phyloP scores from a whole-genome alignment of 2,329 filamentous ascomycete species.

The Apiospora malaysiana region DNA sequence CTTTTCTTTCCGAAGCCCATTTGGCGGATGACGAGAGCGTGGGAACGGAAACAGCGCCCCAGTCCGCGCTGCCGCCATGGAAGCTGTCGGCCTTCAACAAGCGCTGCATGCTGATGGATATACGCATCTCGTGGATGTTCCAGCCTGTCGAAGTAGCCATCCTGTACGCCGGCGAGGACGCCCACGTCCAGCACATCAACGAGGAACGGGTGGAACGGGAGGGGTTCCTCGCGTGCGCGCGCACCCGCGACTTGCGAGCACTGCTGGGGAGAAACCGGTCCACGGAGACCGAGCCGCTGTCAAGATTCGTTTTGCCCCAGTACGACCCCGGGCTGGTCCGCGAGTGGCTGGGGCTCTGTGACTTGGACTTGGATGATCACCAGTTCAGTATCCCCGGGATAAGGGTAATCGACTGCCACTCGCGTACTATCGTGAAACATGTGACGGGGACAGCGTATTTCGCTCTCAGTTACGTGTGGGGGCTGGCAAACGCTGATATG shows the following conservation, averaged over 20 bases:
- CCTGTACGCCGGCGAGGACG: neutral
- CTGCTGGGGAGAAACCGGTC: neutral
- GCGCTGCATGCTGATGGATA: constrained; percentile 3
- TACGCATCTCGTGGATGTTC: neutral
- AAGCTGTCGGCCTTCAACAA: neutral
- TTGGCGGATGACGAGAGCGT: too few species aligned
- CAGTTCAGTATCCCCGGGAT: neutral
- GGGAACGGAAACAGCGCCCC: neutral
- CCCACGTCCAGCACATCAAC: constrained; percentile 12
- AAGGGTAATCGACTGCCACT: constrained; percentile 23
- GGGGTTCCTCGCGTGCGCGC: neutral
- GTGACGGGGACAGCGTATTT: constrained; percentile 13
- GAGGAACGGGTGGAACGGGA: neutral
- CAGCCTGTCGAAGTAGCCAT: neutral
- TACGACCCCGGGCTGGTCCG: neutral
- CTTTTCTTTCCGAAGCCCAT: neutral
- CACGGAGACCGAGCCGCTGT: neutral
- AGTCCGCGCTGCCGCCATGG: neutral
- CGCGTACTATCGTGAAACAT: neutral
- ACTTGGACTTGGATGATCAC: neutral
- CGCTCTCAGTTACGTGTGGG: constrained; percentile 25
- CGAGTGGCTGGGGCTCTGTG: constrained; percentile 4
- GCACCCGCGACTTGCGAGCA: neutral
- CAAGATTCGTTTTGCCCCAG: neutral
- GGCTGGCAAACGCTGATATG: neutral